Base-by-base conservation (phyloP, 2,329 filamentous ascomycete genomes). In the Cytospora leucostoma region DNA sequence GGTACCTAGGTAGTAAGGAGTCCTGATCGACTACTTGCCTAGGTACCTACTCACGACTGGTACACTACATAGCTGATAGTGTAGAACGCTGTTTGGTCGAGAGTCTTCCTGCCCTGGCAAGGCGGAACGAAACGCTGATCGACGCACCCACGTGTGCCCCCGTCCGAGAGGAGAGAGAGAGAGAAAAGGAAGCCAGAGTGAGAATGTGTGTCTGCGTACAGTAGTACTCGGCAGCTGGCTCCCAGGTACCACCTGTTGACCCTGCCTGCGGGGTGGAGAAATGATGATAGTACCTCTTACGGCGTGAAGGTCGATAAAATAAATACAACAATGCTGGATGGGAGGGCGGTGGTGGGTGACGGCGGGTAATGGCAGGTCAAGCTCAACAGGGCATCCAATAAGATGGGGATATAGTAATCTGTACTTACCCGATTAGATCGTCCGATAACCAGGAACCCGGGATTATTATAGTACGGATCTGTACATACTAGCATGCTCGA, bases 401-500 rank as follows among this genome's bases (percentile, higher is more conserved):
- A 49, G 35, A 44, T 54, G 58, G 38, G 44, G 55, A 32, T 38
- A 27, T 49, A n/a, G 27, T 15, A 27, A n/a, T 44, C 40, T 44
- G 40, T 44, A 44, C 40, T 40, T 61, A 54, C 58, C 58, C 58
- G 37, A 58, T 61, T 49, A 57, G 53, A 61, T 57, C 62, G 58
- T 64, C 62, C 34, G 54, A 61, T 61, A 62, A 62, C 38, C 59
- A 62, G 55, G 44, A 52, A 49, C 51, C 59, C 59, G 59, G 54
- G 53, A 58, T 55, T 55, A 44, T 19, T 19, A 44, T 44, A n/a
- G 17, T 44, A 44, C 40, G 19, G 10, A 44, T n/a, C 15, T 40
- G 38, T 15, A 15, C 17, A 17, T 40, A 15, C 17, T 17, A 13
- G 7, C 38, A 40, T 40, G 38, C 17, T 7, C 13, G 38, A 15